Evolutionary conservation across 306 rosid genomes (phyloP).

Genomic region (Cyamopsis tetragonoloba): DNA sequence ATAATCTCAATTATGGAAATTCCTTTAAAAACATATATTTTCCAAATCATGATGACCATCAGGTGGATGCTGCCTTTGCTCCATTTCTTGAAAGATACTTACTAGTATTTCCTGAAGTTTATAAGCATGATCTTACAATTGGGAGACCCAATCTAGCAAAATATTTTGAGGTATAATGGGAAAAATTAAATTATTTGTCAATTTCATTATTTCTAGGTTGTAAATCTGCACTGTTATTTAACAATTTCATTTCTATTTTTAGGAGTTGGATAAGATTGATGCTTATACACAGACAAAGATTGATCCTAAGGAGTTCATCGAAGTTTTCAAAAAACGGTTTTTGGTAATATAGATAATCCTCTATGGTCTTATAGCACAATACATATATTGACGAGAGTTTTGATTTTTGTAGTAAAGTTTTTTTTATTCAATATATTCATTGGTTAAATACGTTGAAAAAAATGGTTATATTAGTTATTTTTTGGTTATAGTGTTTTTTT

Average conservation of each 20-base stretch:
- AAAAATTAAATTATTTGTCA: no score
- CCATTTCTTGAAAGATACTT: constrained; percentile 58
- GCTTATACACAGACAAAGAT: constrained; percentile 56
- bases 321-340: constrained; percentile 41
- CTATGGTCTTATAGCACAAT: no score
- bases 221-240: no score
- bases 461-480: no score
- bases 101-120: constrained; percentile 32
- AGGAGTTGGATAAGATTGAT: constrained; percentile 56
- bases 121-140: constrained; percentile 40
- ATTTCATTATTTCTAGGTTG: no score
- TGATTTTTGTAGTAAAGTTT: no score
- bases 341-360: constrained; percentile 41
- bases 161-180: constrained; percentile 51
- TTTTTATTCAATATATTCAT: no score
- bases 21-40: no score
- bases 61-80: constrained; percentile 59
- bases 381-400: no score
- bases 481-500: no score
- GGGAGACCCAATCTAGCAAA: constrained; percentile 60
- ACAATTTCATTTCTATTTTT: not conserved
- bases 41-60: constrained; percentile 15
- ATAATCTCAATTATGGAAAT: no score
- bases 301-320: constrained; percentile 46
- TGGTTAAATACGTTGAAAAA: no score